phyloP scores from a whole-genome alignment of 441 rosid genomes.

The Viola pubescens region DNA sequence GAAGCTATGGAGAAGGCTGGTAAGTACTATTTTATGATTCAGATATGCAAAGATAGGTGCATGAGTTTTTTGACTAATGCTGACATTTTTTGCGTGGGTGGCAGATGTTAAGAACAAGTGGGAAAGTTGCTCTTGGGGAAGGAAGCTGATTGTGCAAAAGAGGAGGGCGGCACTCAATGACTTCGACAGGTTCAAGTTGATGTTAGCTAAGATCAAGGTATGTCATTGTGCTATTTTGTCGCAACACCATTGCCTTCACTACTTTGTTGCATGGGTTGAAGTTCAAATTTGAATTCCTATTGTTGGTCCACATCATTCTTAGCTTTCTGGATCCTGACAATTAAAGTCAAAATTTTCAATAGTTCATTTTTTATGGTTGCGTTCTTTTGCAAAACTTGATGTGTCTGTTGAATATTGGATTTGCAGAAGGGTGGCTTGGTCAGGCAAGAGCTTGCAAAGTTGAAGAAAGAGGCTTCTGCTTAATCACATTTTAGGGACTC shows the following conservation, averaged over 20 bases:
- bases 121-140: slow-evolving; percentile 91
- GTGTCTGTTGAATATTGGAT: slow-evolving; percentile 6
- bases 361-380: not conserved
- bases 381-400: not conserved
- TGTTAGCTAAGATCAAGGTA: slow-evolving; percentile 89
- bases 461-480: slow-evolving; percentile 57
- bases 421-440: slow-evolving; percentile 71
- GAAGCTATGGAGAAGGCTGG: slow-evolving; percentile 92
- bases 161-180: slow-evolving; percentile 74
- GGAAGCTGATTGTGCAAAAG: slow-evolving; percentile 78
- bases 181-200: slow-evolving; percentile 82
- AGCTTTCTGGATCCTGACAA: not conserved
- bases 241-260: not conserved
- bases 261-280: not conserved
- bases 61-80: not conserved
- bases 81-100: not conserved
- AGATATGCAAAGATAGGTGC: not conserved
- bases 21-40: slow-evolving; percentile 18
- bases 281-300: not conserved
- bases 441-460: slow-evolving; percentile 82
- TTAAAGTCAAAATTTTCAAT: no score
- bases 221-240: not conserved
- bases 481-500: slow-evolving; percentile 21
- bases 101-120: slow-evolving; percentile 80
- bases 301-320: not conserved